phyloP scores from a whole-genome alignment of 495 filamentous ascomycete species.

The Jackrogersella minutella region DNA sequence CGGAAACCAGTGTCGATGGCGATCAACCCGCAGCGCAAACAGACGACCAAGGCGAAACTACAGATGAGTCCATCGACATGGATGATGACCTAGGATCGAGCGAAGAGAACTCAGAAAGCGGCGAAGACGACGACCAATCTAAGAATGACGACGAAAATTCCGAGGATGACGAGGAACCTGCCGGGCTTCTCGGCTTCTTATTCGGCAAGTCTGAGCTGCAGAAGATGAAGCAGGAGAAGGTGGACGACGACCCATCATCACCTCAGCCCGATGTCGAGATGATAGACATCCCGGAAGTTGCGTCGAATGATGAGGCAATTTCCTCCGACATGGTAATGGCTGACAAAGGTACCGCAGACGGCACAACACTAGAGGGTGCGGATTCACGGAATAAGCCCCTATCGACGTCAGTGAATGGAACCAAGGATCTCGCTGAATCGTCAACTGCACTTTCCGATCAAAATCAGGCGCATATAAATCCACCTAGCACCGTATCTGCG shows the following conservation, averaged over 20 bases:
- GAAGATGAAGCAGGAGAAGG: constrained; percentile 48
- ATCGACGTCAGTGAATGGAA: neutral
- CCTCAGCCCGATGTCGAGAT: constrained; percentile 27
- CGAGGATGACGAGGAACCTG: constrained; percentile 57
- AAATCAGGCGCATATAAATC: neutral
- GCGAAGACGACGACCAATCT: constrained; percentile 53
- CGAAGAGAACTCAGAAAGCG: constrained; percentile 62
- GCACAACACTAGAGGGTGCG: neutral
- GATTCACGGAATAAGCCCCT: neutral
- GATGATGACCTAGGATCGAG: constrained; percentile 80
- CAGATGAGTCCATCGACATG: constrained; percentile 88
- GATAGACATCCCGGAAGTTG: constrained; percentile 11
- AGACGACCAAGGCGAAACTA: constrained; percentile 73
- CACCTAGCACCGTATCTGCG: neutral
- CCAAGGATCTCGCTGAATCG: neutral
- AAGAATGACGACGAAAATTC: constrained; percentile 62
- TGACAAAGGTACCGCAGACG: neutral
- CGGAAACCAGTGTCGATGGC: constrained; percentile 37
- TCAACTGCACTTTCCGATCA: neutral
- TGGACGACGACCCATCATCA: constrained; percentile 4
- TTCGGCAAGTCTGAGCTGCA: constrained; percentile 59
- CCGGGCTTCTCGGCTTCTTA: constrained; percentile 73
- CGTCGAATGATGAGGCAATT: neutral
- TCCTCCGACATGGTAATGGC: neutral
- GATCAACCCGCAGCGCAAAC: constrained; percentile 47